Conservation (phyloP, 2,329 filamentous ascomycete genomes). For the Volutella citrinella region DNA sequence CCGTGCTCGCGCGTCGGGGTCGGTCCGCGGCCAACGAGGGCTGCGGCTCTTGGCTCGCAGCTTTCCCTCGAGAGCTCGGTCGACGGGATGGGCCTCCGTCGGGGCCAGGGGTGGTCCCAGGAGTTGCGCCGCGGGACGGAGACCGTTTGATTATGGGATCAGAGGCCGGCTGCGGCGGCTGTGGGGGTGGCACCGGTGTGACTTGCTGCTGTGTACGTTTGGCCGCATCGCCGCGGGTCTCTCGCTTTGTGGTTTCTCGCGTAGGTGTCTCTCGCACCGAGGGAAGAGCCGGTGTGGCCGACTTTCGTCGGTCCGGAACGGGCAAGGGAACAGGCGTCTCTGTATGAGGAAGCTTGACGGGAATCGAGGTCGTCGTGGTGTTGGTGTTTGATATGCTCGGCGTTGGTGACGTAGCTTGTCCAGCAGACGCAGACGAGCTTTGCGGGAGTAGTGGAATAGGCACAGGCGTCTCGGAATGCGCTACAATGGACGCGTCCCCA, state of each 20-base stretch:
- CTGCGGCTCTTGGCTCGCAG: conserved; percentile 49
- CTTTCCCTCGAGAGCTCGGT: conserved; percentile 52
- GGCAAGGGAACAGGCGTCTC: conserved; percentile 38
- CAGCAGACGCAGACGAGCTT: conserved; percentile 21
- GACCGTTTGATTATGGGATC: conserved; percentile 28
- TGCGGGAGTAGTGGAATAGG: conserved; percentile 35
- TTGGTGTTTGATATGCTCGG: conserved; percentile 20
- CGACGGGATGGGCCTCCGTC: conserved; percentile 40
- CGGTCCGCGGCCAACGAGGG: conserved; percentile 49
- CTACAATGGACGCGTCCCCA: conserved; percentile 13
- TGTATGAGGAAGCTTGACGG: conserved; percentile 29
- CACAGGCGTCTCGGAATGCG: conserved; percentile 41
- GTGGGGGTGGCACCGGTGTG: conserved; percentile 11
- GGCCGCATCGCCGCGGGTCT: conserved; percentile 43
- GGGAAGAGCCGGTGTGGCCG: conserved; percentile 31
- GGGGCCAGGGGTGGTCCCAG: conserved; percentile 29
- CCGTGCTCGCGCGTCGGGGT: conserved; percentile 54
- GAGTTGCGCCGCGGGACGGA: conserved; percentile 33
- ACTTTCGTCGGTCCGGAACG: conserved; percentile 30
- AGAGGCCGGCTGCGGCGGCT: conserved; percentile 7
- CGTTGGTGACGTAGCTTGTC: conserved; percentile 30
- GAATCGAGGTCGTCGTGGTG: conserved; percentile 24
- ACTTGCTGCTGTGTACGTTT: conserved; percentile 33
- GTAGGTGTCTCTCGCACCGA: conserved; percentile 24
- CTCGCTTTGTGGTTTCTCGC: conserved; percentile 36